Base-by-base conservation (phyloP, 805 yeast species). In the Kazachstania viticola region DNA sequence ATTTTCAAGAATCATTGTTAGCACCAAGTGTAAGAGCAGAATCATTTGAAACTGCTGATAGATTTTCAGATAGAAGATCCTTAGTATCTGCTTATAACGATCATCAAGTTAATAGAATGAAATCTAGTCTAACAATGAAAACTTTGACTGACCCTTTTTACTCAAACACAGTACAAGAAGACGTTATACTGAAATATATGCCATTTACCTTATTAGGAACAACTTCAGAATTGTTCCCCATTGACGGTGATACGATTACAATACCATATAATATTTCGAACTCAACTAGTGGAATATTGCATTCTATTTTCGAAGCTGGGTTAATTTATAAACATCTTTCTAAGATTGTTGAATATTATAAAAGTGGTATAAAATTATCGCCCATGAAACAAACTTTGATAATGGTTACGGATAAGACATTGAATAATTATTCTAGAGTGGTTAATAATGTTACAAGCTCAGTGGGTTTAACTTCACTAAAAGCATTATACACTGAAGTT, bases 271-370 rank as follows among this genome's bases (percentile, higher is more conserved):
- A 62, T 27, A 52, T 79, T 12, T 69, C 75, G 17, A 68, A 67
- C 37, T 69, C 84, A 5, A 60, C 69, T 16, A 64, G 76, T 28
- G 74, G 75, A 1, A 44, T 74, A 17, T 51, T 82, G 21, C 71
- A 67, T 34, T 51, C 64, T 17, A 56, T 80, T 1, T 58, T 78
- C 25, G 95, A 85, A 51, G 79, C 84, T 1, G 88, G 82, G 0
- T 54, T 85, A 21, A 56, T 84, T 3, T 82, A 70, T 54, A 65
- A 67, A 31, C 51, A 60, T 27, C 53, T 83, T 22, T 53, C 50
- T 4, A 34, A 31, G 12, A 43, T 47, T 14, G 40, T 66, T 9
- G 59, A 56, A 24, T 30, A 43, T 15, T 51, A 54, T 40, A 42
- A 56, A 36, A 34, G 43, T 13, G 45, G 42, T 4, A 19, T 19